Base-by-base conservation (phyloP, 345 rosid genomes). In the Psidium friedrichsthalianum region DNA sequence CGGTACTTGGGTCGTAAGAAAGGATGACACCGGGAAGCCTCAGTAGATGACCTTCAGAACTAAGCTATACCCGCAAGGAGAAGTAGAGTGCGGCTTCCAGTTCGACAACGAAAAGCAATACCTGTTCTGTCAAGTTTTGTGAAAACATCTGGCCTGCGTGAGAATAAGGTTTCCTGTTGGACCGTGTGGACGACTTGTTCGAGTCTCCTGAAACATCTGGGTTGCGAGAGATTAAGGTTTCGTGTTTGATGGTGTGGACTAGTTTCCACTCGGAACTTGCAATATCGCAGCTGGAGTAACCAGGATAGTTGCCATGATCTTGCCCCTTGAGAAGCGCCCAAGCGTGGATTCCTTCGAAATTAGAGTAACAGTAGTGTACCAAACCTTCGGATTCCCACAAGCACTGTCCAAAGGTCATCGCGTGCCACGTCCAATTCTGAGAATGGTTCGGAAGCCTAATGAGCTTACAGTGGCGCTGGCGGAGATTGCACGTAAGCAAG, bases 331-430 rank as follows among this genome's bases (percentile, higher is more conserved):
- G 88, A 51, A 89, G 87, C 51, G 81, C 83, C 91, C 91, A 89
- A n/a, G 84, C 55, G 29, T 89, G 87, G 83, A 89, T 85, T 83
- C 91, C 89, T 56, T 89, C 87, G n/a, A 84, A 27, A 64, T 86
- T 86, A 57, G 90, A 32, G 82, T 82, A 86, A 82, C 86, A 85
- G 25, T 89, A 89, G 85, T 78, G 86, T 58, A 89, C 64, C 16
- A 81, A 49, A 32, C 87, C 88, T 80, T 84, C 40, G 15, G 86
- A 87, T 49, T 89, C 91, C 84, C 84, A 87, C 64, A 89, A 83
- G 47, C 88, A 86, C 36, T 88, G 88, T 84, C 86, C 87, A 42
- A 84, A 89, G 81, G 85, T 84, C 87, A 87, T 80, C 1, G 85
- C 47, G 56, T 78, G 76, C 84, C 85, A 85, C 11, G 87, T 84